Evolutionary conservation across 2,329 filamentous ascomycete genomes (phyloP).

Genomic region (Fusarium musae): DNA sequence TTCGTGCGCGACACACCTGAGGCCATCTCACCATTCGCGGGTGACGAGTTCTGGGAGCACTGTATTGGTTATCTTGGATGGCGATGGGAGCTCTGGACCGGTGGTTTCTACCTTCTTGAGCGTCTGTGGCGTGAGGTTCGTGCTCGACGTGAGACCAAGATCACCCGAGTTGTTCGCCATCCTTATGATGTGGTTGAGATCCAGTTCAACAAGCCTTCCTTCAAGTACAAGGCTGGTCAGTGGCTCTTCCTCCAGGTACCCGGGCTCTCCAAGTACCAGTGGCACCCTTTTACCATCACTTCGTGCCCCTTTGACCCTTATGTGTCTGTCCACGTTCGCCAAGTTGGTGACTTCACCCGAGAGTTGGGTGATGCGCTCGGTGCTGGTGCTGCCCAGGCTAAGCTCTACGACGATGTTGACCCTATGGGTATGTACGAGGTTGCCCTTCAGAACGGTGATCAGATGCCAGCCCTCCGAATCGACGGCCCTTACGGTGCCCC

Average conservation of each 20-base stretch:
- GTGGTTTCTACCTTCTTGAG: conserved; percentile 86
- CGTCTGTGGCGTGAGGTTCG: conserved; percentile 92
- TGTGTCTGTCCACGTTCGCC: conserved; percentile 91
- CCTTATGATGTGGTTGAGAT: conserved; percentile 98
- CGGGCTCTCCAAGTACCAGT: conserved; percentile 87
- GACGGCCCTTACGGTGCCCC: conserved; percentile 97
- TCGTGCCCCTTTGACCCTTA: conserved; percentile 97
- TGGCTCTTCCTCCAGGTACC: conserved; percentile 98
- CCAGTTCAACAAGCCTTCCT: conserved; percentile 94
- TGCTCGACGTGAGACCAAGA: conserved; percentile 83
- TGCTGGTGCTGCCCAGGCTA: conserved; percentile 85
- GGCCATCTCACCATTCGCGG: conserved; percentile 85
- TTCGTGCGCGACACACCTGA: conserved; percentile 87
- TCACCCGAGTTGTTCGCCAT: conserved; percentile 93
- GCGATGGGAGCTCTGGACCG: conserved; percentile 94
- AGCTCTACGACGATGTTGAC: conserved; percentile 90
- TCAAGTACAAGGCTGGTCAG: conserved; percentile 98
- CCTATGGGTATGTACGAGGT: conserved; percentile 98
- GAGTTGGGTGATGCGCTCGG: conserved; percentile 96
- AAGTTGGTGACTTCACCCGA: conserved; percentile 95
- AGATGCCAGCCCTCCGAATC: conserved; percentile 89
- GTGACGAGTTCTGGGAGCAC: conserved; percentile 84
- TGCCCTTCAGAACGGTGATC: conserved; percentile 89
- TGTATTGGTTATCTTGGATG: conserved; percentile 96
- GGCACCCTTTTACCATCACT: conserved; percentile 99